A percentile compares a stretch with the other conserved stretches of the same genome.
phyloP scores from a whole-genome alignment of 495 filamentous ascomycete species.

The Hyaloscypha variabilis region DNA sequence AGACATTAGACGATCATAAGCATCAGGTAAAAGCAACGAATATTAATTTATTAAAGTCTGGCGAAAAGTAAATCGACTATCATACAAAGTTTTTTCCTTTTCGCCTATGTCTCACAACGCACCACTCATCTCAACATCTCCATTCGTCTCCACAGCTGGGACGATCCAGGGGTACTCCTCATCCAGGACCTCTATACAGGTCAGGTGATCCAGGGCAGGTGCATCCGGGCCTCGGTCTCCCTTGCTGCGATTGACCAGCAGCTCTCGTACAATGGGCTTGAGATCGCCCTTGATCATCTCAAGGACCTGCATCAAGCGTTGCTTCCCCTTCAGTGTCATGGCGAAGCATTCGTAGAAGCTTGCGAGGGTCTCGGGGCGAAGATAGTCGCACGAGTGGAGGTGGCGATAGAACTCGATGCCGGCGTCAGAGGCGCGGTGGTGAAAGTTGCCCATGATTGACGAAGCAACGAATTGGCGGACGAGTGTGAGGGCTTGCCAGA shows the following conservation, averaged over 20 bases:
- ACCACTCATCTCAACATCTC: background rate
- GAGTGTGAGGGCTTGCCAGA: slow-evolving; percentile 37
- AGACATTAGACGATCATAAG: too few relatives aligned
- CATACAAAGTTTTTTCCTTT: too few relatives aligned
- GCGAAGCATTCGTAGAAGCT: slow-evolving; percentile 31
- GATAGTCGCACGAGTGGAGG: slow-evolving; percentile 34
- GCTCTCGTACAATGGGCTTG: background rate
- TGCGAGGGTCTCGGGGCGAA: slow-evolving; percentile 20
- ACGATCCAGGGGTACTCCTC: slow-evolving; percentile 14
- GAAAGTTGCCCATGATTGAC: slow-evolving; percentile 21
- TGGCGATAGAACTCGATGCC: slow-evolving; percentile 38
- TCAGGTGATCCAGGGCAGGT: background rate
- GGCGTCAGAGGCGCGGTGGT: slow-evolving; percentile 34
- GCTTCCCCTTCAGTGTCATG: slow-evolving; percentile 26
- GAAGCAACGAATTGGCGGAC: slow-evolving; percentile 37
- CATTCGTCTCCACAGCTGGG: too few relatives aligned
- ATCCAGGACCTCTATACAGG: slow-evolving; percentile 9
- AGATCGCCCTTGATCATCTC: slow-evolving; percentile 19
- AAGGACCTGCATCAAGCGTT: slow-evolving; percentile 4
- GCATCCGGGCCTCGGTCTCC: background rate
- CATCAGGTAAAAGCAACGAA: too few relatives aligned
- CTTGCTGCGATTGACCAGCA: slow-evolving; percentile 13
- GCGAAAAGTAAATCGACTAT: background rate
- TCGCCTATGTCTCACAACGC: background rate
- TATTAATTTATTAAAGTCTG: too few relatives aligned